Conservation (phyloP, 2,329 filamentous ascomycete species). For the Phaeosphaeria sp. region DNA sequence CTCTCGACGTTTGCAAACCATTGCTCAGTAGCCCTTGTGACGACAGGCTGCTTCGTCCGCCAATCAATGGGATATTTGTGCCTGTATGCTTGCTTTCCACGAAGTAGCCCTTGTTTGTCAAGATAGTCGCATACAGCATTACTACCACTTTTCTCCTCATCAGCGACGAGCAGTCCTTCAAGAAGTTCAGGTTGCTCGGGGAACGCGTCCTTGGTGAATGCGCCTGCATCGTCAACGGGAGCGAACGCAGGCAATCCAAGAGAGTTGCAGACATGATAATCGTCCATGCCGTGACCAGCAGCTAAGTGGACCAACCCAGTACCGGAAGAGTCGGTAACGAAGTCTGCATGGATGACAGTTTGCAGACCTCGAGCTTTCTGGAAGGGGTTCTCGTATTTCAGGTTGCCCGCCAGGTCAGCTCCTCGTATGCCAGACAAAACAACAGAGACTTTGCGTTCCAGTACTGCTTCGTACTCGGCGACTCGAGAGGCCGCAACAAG, state of each 20-base stretch:
- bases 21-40: conserved; percentile 90
- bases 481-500: conserved; percentile 76
- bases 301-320: conserved; percentile 94
- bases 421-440: conserved; percentile 67
- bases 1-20: conserved; percentile 94
- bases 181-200: conserved; percentile 72
- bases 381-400: conserved; percentile 75
- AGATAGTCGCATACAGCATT: conserved; percentile 74
- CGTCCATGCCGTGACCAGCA: conserved; percentile 94
- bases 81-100: conserved; percentile 72
- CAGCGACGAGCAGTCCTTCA: conserved; percentile 74
- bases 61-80: conserved; percentile 99
- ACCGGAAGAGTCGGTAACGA: conserved; percentile 89
- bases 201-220: conserved; percentile 80
- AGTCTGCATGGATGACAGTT: conserved; percentile 81
- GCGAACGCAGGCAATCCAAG: conserved; percentile 76
- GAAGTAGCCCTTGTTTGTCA: conserved; percentile 57
- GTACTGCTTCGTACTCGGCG: conserved; percentile 53
- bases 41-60: conserved; percentile 91
- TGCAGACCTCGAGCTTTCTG: conserved; percentile 66
- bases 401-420: conserved; percentile 64
- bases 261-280: conserved; percentile 81
- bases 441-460: conserved; percentile 51
- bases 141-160: conserved; percentile 62
- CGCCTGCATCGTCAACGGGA: conserved; percentile 81